Evolutionary conservation across 2,329 filamentous ascomycete genomes (phyloP).

Genomic region (Aspergillus candidus): DNA sequence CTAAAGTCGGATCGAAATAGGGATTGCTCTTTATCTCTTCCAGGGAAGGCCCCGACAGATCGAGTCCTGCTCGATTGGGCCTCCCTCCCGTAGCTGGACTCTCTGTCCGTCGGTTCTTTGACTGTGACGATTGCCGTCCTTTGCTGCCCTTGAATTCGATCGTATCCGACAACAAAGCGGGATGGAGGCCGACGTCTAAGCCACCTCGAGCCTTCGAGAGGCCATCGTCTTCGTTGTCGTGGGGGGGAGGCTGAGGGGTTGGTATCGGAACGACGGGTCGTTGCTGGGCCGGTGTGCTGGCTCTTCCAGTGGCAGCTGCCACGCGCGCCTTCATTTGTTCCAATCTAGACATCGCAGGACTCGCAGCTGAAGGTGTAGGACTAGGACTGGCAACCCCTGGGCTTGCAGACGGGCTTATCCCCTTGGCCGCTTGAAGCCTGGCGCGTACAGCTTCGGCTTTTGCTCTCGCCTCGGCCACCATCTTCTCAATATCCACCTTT

Average conservation of each 20-base stretch:
- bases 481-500: slow-evolving; percentile 43
- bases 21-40: slow-evolving; percentile 65
- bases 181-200: slow-evolving; percentile 69
- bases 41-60: slow-evolving; percentile 52
- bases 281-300: slow-evolving; percentile 38
- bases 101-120: slow-evolving; percentile 50
- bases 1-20: slow-evolving; percentile 68
- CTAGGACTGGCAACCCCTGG: slow-evolving; percentile 31
- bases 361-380: slow-evolving; percentile 27
- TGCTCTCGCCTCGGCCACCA: slow-evolving; percentile 44
- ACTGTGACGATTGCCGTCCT: slow-evolving; percentile 40
- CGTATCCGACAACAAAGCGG: slow-evolving; percentile 57
- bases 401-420: slow-evolving; percentile 19
- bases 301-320: slow-evolving; percentile 61
- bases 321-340: slow-evolving; percentile 76
- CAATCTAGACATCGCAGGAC: slow-evolving; percentile 56
- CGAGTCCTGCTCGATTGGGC: slow-evolving; percentile 45
- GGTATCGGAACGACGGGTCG: slow-evolving; percentile 32
- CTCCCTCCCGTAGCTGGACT: slow-evolving; percentile 33
- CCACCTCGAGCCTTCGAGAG: slow-evolving; percentile 55
- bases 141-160: slow-evolving; percentile 40
- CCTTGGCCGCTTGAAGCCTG: slow-evolving; percentile 36
- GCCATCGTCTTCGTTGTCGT: slow-evolving; percentile 48
- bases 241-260: slow-evolving; percentile 31
- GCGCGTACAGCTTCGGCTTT: slow-evolving; percentile 46